Conservation (phyloP, 345 rosid species). For the Iberis pinnata region DNA sequence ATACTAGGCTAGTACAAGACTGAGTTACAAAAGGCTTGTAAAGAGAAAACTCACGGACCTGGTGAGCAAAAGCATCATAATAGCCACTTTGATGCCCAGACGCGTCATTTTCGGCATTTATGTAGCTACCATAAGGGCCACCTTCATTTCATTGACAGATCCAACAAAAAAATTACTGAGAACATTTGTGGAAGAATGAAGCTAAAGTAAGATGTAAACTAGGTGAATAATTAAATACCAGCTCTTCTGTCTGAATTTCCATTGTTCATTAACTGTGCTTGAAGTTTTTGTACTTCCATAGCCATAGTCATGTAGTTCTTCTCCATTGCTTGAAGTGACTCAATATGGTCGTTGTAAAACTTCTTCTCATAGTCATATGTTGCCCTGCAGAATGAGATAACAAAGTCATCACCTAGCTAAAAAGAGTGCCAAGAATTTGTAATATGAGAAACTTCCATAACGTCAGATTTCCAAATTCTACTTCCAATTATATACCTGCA, state of each 20-base stretch:
- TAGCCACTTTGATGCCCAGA: conserved; percentile 46
- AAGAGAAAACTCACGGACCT: conserved; percentile 45
- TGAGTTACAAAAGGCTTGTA: conserved; percentile 5
- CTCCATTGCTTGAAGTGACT: conserved; percentile 91
- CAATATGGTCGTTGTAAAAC: conserved; percentile 80
- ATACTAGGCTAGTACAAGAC: neutral
- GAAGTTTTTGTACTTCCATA: conserved; percentile 87
- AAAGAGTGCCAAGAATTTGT: neutral
- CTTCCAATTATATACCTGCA: conserved; percentile 52
- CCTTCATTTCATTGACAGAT: conserved; percentile 36
- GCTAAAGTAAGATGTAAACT: neutral
- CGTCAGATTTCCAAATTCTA: neutral
- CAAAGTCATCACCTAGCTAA: no score
- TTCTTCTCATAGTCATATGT: conserved; percentile 84
- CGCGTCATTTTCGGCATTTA: conserved; percentile 45
- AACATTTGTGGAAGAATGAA: neutral
- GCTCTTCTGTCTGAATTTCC: conserved; percentile 51
- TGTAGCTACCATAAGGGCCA: conserved; percentile 49
- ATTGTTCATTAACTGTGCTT: conserved; percentile 58
- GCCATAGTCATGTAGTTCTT: conserved; percentile 79
- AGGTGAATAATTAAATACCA: conserved; percentile 32
- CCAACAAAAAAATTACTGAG: neutral
- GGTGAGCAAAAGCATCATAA: conserved; percentile 51
- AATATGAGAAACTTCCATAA: neutral
- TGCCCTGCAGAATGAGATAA: conserved; percentile 47